These are phyloP conservation scores for Kodamaea neixiangensis DNA, from an alignment of 805 yeast genomes.

Conservation along the genomic window DNA sequence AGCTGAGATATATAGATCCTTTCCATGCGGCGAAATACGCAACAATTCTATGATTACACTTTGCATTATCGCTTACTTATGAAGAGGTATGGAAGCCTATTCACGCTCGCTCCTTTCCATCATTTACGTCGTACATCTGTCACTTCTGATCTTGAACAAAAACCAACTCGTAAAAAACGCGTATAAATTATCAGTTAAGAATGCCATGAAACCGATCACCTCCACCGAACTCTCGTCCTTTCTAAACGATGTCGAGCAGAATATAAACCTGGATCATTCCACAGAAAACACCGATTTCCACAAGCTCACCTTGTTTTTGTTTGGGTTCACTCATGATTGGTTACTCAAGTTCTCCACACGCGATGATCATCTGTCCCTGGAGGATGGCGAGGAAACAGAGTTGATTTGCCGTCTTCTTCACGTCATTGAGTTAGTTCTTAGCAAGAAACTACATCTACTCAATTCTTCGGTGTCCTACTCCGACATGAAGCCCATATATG, in stretches of 20 bases:
- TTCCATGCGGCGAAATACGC: neutral
- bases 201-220: slow-evolving; percentile 17
- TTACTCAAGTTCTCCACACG: slow-evolving; percentile 13
- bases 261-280: slow-evolving; percentile 28
- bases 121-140: neutral
- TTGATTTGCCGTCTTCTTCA: slow-evolving; percentile 25
- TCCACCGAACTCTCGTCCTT: slow-evolving; percentile 32
- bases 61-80: neutral
- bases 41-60: neutral
- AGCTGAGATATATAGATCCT: neutral
- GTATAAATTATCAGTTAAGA: neutral
- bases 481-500: slow-evolving; percentile 15
- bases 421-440: slow-evolving; percentile 36
- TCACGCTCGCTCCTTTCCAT: neutral
- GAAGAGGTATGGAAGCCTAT: no score
- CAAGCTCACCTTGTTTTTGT: slow-evolving; percentile 33
- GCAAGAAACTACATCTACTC: slow-evolving; percentile 30
- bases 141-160: neutral
- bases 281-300: slow-evolving; percentile 33
- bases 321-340: slow-evolving; percentile 32
- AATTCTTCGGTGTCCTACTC: slow-evolving; percentile 19
- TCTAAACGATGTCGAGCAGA: slow-evolving; percentile 35
- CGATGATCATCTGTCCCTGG: neutral
- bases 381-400: slow-evolving; percentile 3
- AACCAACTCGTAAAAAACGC: neutral